Percentiles rank a stretch among this genome's conserved stretches.
Conservation (phyloP, 768 basidiomycete genomes). For the Leucocoprinus leucothites region DNA sequence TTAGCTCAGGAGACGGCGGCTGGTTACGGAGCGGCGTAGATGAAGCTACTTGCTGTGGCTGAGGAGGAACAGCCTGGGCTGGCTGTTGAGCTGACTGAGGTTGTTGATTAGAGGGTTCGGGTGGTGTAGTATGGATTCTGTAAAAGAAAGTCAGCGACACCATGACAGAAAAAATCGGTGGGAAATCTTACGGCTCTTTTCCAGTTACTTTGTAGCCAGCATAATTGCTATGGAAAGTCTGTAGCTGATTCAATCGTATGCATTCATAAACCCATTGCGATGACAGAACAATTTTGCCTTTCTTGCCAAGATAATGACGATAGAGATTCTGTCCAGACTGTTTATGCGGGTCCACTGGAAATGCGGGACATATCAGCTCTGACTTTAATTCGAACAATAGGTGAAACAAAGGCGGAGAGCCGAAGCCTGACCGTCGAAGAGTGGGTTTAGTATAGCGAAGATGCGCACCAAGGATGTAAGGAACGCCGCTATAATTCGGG, state of each 20-base stretch:
- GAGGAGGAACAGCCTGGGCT: conserved; percentile 14
- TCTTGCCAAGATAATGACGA: conserved; percentile 76
- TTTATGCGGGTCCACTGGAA: conserved; percentile 72
- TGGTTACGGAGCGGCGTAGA: conserved; percentile 3
- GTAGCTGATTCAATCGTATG: conserved; percentile 61
- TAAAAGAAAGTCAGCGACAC: not conserved
- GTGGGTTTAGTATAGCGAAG: not conserved
- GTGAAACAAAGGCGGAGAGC: not conserved
- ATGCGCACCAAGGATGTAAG: conserved; percentile 73
- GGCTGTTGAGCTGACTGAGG: conserved; percentile 4
- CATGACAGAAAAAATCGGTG: too few species aligned
- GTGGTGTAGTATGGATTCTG: conserved; percentile 1
- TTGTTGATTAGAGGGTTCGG: conserved; percentile 2
- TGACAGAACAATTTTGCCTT: conserved; percentile 73
- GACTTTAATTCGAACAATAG: not conserved
- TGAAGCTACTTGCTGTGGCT: not conserved
- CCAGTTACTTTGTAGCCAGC: conserved; percentile 81
- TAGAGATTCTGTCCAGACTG: conserved; percentile 79
- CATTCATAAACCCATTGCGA: conserved; percentile 79
- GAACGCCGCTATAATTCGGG: conserved; percentile 73
- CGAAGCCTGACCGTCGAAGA: not conserved
- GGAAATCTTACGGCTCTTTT: conserved; percentile 54
- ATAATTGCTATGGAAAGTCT: conserved; percentile 76
- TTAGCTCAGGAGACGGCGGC: conserved; percentile 4
- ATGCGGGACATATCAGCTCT: conserved; percentile 7